Evolutionary conservation across 345 rosid species (phyloP).

Genomic region (Eutrema japonicum): DNA sequence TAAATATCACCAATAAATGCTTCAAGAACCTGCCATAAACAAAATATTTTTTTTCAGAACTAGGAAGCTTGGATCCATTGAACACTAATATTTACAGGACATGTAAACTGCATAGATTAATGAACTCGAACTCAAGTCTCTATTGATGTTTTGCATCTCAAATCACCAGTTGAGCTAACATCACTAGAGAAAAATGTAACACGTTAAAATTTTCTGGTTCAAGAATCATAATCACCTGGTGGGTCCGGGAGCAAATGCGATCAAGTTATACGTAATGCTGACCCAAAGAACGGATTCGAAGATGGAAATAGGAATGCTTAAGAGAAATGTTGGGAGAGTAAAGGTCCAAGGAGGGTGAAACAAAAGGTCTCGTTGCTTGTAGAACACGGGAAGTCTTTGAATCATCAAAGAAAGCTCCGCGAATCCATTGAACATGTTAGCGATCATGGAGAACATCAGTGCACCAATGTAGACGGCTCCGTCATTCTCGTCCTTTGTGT

Average conservation of each 20-base stretch:
- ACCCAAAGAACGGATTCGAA: constrained; percentile 80
- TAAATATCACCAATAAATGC: constrained; percentile 63
- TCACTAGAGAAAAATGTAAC: background rate
- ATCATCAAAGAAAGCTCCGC: constrained; percentile 78
- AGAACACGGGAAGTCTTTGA: constrained; percentile 79
- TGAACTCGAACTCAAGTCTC: constrained; percentile 9
- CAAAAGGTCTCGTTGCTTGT: constrained; percentile 87
- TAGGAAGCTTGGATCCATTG: background rate
- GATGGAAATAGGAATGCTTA: constrained; percentile 65
- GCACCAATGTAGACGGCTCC: constrained; percentile 59
- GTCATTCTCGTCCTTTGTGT: constrained; percentile 55
- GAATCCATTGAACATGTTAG: constrained; percentile 88
- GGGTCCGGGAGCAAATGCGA: constrained; percentile 79
- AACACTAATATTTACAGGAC: background rate
- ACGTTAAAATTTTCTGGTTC: background rate
- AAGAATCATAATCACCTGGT: constrained; percentile 54
- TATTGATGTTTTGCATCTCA: background rate
- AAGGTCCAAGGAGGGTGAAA: constrained; percentile 89
- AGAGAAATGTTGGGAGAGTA: constrained; percentile 70
- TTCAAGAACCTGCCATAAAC: constrained; percentile 73
- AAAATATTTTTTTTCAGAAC: background rate
- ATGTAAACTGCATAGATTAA: background rate
- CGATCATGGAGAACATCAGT: constrained; percentile 55
- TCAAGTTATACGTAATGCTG: constrained; percentile 59
- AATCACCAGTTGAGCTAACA: background rate